These are phyloP conservation scores for Lepidium sativum DNA, from an alignment of 345 rosid genomes.

Conservation along the genomic window DNA sequence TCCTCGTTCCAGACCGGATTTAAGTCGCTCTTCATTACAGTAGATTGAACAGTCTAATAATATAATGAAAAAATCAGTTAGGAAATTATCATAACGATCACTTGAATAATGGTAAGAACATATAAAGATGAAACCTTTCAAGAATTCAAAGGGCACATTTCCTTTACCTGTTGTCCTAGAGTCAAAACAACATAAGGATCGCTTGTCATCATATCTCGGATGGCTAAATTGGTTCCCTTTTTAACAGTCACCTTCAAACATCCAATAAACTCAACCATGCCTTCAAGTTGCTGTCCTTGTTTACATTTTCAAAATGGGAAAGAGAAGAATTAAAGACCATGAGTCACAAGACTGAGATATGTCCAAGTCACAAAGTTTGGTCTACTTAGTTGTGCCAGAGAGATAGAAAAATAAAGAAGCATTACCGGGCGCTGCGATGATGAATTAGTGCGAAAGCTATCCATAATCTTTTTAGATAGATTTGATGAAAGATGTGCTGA, in stretches of 20 bases:
- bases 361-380: not conserved
- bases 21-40: constrained; percentile 52
- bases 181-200: constrained; percentile 83
- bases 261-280: constrained; percentile 86
- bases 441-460: constrained; percentile 56
- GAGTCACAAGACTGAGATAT: not conserved
- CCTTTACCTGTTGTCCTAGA: constrained; percentile 81
- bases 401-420: not conserved
- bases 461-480: constrained; percentile 52
- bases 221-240: constrained; percentile 68
- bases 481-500: constrained; percentile 43
- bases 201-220: constrained; percentile 92
- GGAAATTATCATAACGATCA: not conserved
- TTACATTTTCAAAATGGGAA: constrained; percentile 4
- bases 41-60: constrained; percentile 49
- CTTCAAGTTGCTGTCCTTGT: constrained; percentile 47
- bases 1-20: constrained; percentile 82
- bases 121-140: not conserved
- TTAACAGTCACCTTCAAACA: constrained; percentile 61
- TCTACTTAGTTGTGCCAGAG: not conserved
- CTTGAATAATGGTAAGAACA: not conserved
- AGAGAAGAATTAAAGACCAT: not conserved
- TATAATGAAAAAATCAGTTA: not conserved
- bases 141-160: not conserved
- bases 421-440: constrained; percentile 45